Evolutionary conservation across 257 asterid species (phyloP).

Genomic region (Buddleja alternifolia): DNA sequence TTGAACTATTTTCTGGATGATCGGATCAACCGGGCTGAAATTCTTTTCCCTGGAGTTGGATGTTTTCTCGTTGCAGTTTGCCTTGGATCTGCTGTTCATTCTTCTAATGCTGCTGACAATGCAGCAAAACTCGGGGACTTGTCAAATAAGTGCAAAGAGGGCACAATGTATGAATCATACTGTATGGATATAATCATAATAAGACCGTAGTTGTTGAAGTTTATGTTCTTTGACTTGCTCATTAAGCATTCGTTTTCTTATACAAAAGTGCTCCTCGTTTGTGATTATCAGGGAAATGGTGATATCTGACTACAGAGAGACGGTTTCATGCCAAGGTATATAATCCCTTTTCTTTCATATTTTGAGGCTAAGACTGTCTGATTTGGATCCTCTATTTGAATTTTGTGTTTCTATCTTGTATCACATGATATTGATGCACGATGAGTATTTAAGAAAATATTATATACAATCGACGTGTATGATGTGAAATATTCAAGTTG

Average conservation of each 20-base stretch:
- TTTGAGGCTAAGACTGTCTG: neutral
- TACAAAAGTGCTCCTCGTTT: neutral
- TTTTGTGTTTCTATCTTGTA: no score
- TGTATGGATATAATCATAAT: no score
- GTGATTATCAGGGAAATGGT: conserved; percentile 25
- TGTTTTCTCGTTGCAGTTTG: conserved; percentile 59
- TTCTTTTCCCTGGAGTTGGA: conserved; percentile 60
- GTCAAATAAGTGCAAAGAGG: conserved; percentile 11
- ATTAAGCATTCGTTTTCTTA: neutral
- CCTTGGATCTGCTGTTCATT: conserved; percentile 51
- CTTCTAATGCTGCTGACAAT: conserved; percentile 47
- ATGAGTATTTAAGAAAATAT: no score
- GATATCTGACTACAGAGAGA: conserved; percentile 16
- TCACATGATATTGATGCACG: no score
- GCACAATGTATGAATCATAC: conserved; percentile 13
- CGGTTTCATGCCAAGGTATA: conserved; percentile 28
- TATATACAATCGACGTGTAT: no score
- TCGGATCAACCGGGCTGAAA: conserved; percentile 47
- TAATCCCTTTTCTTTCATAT: neutral
- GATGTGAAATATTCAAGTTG: no score
- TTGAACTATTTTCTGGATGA: conserved; percentile 52
- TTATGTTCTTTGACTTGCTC: neutral
- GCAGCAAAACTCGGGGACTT: conserved; percentile 42
- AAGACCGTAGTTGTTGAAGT: neutral
- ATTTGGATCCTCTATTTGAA: no score